Conservation (phyloP, 768 basidiomycete genomes). For the Russula abietina region DNA sequence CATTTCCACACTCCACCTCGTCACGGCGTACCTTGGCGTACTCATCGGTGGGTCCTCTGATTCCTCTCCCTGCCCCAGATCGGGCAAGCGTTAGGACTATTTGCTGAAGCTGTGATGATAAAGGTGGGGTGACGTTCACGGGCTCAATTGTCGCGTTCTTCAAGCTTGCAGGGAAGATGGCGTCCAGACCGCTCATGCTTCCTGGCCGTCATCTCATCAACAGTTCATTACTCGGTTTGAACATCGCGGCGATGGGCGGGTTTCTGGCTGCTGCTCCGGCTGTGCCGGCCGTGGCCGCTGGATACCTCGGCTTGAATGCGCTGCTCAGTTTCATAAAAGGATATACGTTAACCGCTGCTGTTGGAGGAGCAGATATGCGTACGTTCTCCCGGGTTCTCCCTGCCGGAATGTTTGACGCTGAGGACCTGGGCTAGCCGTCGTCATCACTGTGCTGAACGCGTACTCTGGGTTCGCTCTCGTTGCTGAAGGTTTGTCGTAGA, state of each 20-base stretch:
- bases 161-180: slow-evolving; percentile 78
- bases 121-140: slow-evolving; percentile 81
- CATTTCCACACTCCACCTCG: slow-evolving; percentile 64
- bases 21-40: slow-evolving; percentile 81
- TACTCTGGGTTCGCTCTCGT: slow-evolving; percentile 90
- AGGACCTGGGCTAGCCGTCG: slow-evolving; percentile 52
- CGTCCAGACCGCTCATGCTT: slow-evolving; percentile 62
- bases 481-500: slow-evolving; percentile 55
- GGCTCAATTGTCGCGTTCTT: slow-evolving; percentile 87
- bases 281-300: slow-evolving; percentile 69
- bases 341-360: slow-evolving; percentile 83
- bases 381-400: slow-evolving; percentile 30
- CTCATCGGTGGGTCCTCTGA: slow-evolving; percentile 55
- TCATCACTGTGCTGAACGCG: slow-evolving; percentile 86
- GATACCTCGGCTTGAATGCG: slow-evolving; percentile 68
- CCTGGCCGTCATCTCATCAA: slow-evolving; percentile 80
- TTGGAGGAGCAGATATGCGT: slow-evolving; percentile 94
- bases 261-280: slow-evolving; percentile 67
- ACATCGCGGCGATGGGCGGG: slow-evolving; percentile 66
- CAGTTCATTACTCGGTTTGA: slow-evolving; percentile 60
- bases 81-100: not conserved
- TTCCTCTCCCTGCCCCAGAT: not conserved
- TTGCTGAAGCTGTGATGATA: slow-evolving; percentile 15
- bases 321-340: slow-evolving; percentile 79
- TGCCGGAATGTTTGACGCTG: not conserved